A percentile compares a stretch with the other conserved stretches of the same genome.
These are phyloP conservation scores for Amanita exitialis DNA, from an alignment of 768 basidiomycete genomes.

Conservation along the genomic window DNA sequence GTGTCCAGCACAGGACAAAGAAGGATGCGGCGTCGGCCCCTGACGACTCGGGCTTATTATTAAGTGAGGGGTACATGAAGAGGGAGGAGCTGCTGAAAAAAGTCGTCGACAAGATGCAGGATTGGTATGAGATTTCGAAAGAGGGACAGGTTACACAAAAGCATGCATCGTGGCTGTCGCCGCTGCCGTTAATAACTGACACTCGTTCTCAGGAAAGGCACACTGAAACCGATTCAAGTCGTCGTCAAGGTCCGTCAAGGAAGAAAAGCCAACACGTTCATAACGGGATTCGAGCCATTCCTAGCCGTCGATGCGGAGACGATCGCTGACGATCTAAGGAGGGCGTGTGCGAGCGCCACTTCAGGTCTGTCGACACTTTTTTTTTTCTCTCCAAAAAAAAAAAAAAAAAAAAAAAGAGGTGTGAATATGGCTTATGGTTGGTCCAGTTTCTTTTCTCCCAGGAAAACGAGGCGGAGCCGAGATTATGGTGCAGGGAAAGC, in stretches of 20 bases:
- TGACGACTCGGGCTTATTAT: constrained; percentile 1
- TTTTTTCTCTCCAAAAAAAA: background rate
- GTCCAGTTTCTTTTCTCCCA: constrained; percentile 45
- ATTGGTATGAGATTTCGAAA: constrained; percentile 62
- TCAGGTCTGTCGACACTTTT: constrained; percentile 34
- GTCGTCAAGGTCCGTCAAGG: constrained; percentile 63
- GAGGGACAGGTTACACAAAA: constrained; percentile 45
- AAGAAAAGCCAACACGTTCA: constrained; percentile 63
- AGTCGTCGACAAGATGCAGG: constrained; percentile 61
- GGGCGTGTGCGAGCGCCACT: constrained; percentile 70
- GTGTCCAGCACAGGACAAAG: constrained; percentile 26
- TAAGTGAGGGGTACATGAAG: constrained; percentile 40
- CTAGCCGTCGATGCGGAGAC: constrained; percentile 52
- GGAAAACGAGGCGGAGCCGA: constrained; percentile 51
- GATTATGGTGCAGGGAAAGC: constrained; percentile 82
- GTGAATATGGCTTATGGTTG: background rate
- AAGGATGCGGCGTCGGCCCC: constrained; percentile 7
- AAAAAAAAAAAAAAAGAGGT: background rate
- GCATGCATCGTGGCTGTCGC: constrained; percentile 27
- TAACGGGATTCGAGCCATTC: constrained; percentile 78
- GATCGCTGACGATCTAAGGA: constrained; percentile 71
- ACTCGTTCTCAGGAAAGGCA: constrained; percentile 55
- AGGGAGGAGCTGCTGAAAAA: constrained; percentile 52
- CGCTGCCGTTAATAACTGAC: background rate
- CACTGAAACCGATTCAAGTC: constrained; percentile 59